Evolutionary conservation across 306 rosid genomes (phyloP).

Genomic region (Cucurbita argyrosperma): DNA sequence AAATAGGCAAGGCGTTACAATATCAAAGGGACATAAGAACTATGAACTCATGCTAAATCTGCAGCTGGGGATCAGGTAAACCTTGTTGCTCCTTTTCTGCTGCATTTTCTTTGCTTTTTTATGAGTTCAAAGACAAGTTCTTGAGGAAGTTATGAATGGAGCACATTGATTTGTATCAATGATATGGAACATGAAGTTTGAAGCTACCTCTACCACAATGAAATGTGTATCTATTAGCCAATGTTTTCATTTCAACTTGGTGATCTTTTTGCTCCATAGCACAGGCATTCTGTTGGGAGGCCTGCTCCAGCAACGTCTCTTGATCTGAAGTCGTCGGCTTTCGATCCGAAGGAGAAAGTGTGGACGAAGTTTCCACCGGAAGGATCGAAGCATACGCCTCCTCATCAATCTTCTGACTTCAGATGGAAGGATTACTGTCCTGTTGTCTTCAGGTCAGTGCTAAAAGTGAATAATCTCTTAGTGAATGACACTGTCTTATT

Average conservation of each 20-base stretch:
- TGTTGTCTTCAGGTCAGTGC: slow-evolving; percentile 70
- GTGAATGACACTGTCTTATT: neutral
- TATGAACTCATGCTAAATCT: slow-evolving; percentile 93
- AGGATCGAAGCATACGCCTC: slow-evolving; percentile 94
- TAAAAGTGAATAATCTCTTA: neutral
- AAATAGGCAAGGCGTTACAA: slow-evolving; percentile 63
- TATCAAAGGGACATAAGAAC: slow-evolving; percentile 82
- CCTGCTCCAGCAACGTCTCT: slow-evolving; percentile 85
- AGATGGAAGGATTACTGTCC: slow-evolving; percentile 98
- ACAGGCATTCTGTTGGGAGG: slow-evolving; percentile 93
- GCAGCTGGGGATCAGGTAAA: slow-evolving; percentile 98
- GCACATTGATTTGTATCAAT: neutral
- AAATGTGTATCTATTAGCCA: slow-evolving; percentile 6
- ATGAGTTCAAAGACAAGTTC: no score
- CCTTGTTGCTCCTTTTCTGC: neutral
- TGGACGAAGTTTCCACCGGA: slow-evolving; percentile 96
- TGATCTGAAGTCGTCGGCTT: slow-evolving; percentile 77
- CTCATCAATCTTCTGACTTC: slow-evolving; percentile 76
- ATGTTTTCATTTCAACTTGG: slow-evolving; percentile 17
- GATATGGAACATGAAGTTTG: neutral
- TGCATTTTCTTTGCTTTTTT: neutral
- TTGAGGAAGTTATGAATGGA: neutral
- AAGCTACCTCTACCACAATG: neutral
- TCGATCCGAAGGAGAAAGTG: slow-evolving; percentile 83
- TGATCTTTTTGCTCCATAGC: slow-evolving; percentile 52